phyloP scores from a whole-genome alignment of 352 stramenopile species.

The Halophytophthora batemanensis region DNA sequence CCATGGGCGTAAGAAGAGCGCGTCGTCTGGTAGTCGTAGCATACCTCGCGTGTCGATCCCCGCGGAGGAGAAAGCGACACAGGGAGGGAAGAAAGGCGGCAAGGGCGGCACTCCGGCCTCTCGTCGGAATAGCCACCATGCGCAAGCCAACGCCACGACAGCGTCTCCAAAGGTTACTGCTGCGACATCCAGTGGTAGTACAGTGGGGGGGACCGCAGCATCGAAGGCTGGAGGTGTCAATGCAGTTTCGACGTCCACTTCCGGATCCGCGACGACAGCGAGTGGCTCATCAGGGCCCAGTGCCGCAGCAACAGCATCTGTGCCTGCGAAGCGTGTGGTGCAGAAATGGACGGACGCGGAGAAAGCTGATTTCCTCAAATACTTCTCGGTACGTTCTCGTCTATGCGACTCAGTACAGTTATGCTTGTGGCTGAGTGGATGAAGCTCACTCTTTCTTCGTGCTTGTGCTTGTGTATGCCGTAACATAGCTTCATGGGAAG shows the following conservation, averaged over 20 bases:
- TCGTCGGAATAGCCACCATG: constrained; percentile 27
- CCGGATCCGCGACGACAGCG: background rate
- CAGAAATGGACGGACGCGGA: constrained; percentile 90
- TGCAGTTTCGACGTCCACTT: background rate
- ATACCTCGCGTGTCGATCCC: constrained; percentile 25
- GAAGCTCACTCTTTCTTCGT: background rate
- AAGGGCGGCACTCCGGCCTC: constrained; percentile 30
- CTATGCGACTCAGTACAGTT: constrained; percentile 1
- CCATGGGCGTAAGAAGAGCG: constrained; percentile 24
- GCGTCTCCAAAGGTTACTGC: constrained; percentile 13
- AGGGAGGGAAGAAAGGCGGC: constrained; percentile 38
- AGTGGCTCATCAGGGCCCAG: background rate
- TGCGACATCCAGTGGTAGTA: background rate
- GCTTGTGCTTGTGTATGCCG: constrained; percentile 4
- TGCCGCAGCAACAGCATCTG: constrained; percentile 11
- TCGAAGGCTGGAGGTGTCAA: background rate
- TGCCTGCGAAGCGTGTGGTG: constrained; percentile 71
- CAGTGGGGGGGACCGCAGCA: background rate
- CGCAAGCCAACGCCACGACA: constrained; percentile 9
- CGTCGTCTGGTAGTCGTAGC: constrained; percentile 9
- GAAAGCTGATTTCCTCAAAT: constrained; percentile 87
- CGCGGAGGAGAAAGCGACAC: constrained; percentile 36
- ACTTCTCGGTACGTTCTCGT: constrained; percentile 65
- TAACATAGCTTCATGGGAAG: constrained; percentile 77
- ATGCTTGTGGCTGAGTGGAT: background rate